Conservation (phyloP, 805 yeast species). For the Candida silvatica region DNA sequence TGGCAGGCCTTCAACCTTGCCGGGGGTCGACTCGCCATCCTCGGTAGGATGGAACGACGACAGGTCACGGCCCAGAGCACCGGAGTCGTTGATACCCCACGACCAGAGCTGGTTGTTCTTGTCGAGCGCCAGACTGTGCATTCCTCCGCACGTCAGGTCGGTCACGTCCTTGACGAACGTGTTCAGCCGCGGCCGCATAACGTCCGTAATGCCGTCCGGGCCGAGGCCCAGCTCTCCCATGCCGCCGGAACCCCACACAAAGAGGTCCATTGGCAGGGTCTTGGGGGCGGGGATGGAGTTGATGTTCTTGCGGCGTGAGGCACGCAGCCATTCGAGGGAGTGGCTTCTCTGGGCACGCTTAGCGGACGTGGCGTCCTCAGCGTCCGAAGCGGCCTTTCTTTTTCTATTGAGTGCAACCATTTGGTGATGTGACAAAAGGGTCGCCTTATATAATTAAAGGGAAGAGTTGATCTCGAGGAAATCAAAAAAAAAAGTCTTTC, state of each 20-base stretch:
- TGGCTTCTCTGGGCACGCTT: too few species aligned
- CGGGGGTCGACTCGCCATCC: slow-evolving; percentile 85
- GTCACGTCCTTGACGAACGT: slow-evolving; percentile 71
- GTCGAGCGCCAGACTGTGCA: slow-evolving; percentile 85
- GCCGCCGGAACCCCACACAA: slow-evolving; percentile 94
- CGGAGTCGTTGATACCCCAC: slow-evolving; percentile 96
- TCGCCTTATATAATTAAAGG: too few species aligned
- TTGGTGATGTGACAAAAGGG: too few species aligned
- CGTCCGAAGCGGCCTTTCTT: too few species aligned
- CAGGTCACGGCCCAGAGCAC: slow-evolving; percentile 84
- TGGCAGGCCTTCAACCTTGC: slow-evolving; percentile 60
- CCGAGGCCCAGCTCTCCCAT: slow-evolving; percentile 99
- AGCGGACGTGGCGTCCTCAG: too few species aligned
- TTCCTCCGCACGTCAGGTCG: slow-evolving; percentile 91
- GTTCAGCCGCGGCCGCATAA: slow-evolving; percentile 90
- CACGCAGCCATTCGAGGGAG: too few species aligned
- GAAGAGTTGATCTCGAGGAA: too few species aligned
- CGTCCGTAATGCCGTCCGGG: slow-evolving; percentile 86
- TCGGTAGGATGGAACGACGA: slow-evolving; percentile 52
- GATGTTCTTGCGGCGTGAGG: too few species aligned
- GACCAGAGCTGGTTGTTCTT: slow-evolving; percentile 79
- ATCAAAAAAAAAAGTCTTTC: too few species aligned
- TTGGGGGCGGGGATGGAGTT: slow-evolving; percentile 30
- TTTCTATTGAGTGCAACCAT: too few species aligned
- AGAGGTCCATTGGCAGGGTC: slow-evolving; percentile 56